Conservation (phyloP, 1,284 basidiomycete genomes). For the Anthracocystis setariae region DNA sequence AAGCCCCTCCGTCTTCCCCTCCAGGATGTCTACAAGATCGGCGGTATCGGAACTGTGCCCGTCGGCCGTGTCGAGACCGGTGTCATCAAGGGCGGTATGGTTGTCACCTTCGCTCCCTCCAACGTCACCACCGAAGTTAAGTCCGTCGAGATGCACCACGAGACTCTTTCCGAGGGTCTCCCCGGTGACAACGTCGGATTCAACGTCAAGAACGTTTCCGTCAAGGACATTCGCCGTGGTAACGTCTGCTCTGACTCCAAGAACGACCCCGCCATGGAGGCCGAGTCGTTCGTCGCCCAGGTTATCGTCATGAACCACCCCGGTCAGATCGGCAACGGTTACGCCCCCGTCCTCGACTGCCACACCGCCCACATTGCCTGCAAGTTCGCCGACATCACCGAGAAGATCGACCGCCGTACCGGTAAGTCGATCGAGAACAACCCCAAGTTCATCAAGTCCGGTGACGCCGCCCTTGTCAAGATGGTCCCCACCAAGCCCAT, state of each 20-base stretch:
- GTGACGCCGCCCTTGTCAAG: slow-evolving; percentile 89
- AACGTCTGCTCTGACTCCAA: slow-evolving; percentile 99
- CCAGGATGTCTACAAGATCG: slow-evolving; percentile 99
- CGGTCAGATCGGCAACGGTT: slow-evolving; percentile 97
- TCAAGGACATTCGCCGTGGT: slow-evolving; percentile 99
- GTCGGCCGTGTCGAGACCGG: slow-evolving; percentile 99
- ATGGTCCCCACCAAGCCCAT: slow-evolving; percentile 96
- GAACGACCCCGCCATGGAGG: slow-evolving; percentile 99
- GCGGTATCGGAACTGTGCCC: slow-evolving; percentile 99
- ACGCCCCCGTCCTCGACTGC: slow-evolving; percentile 98
- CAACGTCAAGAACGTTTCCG: slow-evolving; percentile 93
- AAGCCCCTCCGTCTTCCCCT: slow-evolving; percentile 99
- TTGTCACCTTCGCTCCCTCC: slow-evolving; percentile 91
- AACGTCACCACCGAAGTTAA: slow-evolving; percentile 99
- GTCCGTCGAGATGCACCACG: slow-evolving; percentile 99
- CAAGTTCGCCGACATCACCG: slow-evolving; percentile 96
- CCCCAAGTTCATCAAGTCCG: slow-evolving; percentile 85
- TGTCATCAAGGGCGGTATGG: slow-evolving; percentile 99
- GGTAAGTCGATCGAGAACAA: slow-evolving; percentile 87
- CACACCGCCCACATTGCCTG: slow-evolving; percentile 99
- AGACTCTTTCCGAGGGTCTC: slow-evolving; percentile 91
- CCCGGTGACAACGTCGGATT: slow-evolving; percentile 99
- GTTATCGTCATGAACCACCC: slow-evolving; percentile 99
- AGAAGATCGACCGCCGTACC: slow-evolving; percentile 96
- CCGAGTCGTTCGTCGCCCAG: slow-evolving; percentile 99